These are phyloP conservation scores for Hyaloscypha variabilis DNA, from an alignment of 495 filamentous ascomycete species.

Conservation along the genomic window DNA sequence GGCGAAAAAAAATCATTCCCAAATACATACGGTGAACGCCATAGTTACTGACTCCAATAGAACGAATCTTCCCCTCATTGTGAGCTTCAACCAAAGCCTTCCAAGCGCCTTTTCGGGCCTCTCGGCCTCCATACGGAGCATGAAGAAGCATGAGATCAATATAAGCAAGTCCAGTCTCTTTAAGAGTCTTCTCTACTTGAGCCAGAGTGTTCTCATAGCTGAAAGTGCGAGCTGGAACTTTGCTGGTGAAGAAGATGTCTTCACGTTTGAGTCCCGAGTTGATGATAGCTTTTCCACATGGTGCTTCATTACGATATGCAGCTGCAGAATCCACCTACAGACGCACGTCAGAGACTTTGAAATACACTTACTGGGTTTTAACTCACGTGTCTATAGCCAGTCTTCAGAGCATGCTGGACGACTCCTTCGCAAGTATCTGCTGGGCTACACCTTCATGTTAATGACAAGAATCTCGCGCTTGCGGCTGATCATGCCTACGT, in stretches of 20 bases:
- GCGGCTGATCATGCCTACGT: slow-evolving; percentile 50
- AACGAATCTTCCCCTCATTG: slow-evolving; percentile 63
- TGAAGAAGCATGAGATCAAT: slow-evolving; percentile 68
- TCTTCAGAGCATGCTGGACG: slow-evolving; percentile 63
- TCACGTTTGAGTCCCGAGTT: slow-evolving; percentile 59
- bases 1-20: no score
- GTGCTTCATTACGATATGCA: slow-evolving; percentile 70
- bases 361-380: not conserved
- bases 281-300: slow-evolving; percentile 63
- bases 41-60: slow-evolving; percentile 70
- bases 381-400: slow-evolving; percentile 73
- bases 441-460: slow-evolving; percentile 19
- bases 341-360: not conserved
- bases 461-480: not conserved
- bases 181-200: slow-evolving; percentile 52
- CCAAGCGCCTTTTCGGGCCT: slow-evolving; percentile 63
- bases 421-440: slow-evolving; percentile 57
- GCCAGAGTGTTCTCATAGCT: slow-evolving; percentile 54
- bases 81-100: slow-evolving; percentile 64
- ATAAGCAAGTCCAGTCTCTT: slow-evolving; percentile 57
- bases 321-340: slow-evolving; percentile 69
- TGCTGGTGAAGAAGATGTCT: slow-evolving; percentile 74
- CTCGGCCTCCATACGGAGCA: slow-evolving; percentile 61
- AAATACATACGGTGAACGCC: slow-evolving; percentile 68
- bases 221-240: slow-evolving; percentile 53